Evolutionary conservation across 2,329 filamentous ascomycete genomes (phyloP).

Genomic region (Juglanconis sp.): DNA sequence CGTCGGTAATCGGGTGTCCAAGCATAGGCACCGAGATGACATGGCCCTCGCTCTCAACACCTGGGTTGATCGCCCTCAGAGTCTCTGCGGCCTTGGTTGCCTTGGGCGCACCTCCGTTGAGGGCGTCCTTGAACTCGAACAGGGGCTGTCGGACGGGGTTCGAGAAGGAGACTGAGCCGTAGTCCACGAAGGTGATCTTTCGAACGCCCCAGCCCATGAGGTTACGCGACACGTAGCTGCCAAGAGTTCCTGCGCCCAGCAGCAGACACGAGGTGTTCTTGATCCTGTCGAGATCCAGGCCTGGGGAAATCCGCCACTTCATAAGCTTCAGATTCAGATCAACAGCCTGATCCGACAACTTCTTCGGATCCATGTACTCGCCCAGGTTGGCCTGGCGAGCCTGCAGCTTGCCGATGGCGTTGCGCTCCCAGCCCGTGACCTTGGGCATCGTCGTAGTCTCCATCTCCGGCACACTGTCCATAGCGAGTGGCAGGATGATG

Average conservation of each 20-base stretch:
- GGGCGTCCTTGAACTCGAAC: constrained; percentile 85
- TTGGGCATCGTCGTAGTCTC: constrained; percentile 67
- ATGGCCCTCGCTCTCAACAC: constrained; percentile 77
- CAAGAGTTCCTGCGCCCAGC: constrained; percentile 87
- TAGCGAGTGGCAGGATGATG: constrained; percentile 67
- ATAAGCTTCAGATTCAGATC: constrained; percentile 97
- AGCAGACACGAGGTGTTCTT: constrained; percentile 88
- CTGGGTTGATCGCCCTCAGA: constrained; percentile 83
- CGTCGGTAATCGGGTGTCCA: constrained; percentile 80
- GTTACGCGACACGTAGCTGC: constrained; percentile 88
- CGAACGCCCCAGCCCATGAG: constrained; percentile 93
- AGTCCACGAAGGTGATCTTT: constrained; percentile 95
- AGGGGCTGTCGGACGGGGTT: constrained; percentile 94
- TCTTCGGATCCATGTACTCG: constrained; percentile 88
- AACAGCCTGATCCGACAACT: constrained; percentile 87
- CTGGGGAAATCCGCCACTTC: constrained; percentile 95
- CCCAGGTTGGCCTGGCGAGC: constrained; percentile 78
- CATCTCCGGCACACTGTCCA: constrained; percentile 45
- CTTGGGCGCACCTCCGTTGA: constrained; percentile 80
- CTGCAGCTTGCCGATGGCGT: constrained; percentile 71
- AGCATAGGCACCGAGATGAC: constrained; percentile 91
- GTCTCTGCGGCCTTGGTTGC: constrained; percentile 77
- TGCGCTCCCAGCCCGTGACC: constrained; percentile 92
- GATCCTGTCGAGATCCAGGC: constrained; percentile 81
- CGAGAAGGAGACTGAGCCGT: constrained; percentile 88